These are phyloP conservation scores for Ustilago trichophora DNA, from an alignment of 1,284 basidiomycete species.

Conservation along the genomic window DNA sequence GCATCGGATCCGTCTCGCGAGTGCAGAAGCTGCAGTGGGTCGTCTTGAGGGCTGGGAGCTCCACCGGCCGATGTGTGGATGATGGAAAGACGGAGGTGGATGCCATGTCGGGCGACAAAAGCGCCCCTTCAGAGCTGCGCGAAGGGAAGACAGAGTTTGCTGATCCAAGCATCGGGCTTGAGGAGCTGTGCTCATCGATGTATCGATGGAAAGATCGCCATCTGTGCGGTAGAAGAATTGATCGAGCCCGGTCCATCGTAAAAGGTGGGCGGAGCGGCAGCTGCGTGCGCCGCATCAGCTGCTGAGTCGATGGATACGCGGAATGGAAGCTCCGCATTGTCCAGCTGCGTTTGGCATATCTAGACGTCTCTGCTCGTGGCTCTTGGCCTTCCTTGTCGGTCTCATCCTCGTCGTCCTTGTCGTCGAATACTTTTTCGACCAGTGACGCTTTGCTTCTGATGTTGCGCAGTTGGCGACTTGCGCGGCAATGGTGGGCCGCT, in stretches of 20 bases:
- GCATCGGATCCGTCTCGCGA: constrained; percentile 29
- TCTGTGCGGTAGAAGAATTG: constrained; percentile 6
- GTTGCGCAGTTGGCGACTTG: not conserved
- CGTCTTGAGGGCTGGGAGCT: constrained; percentile 5
- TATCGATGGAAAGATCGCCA: constrained; percentile 16
- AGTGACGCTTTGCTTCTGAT: constrained; percentile 27
- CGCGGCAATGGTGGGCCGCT: constrained; percentile 1
- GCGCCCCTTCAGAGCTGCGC: constrained; percentile 1
- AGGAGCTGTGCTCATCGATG: constrained; percentile 6
- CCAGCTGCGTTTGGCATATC: not conserved
- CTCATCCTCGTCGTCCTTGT: constrained; percentile 35
- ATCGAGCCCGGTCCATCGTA: constrained; percentile 31
- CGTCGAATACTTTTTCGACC: constrained; percentile 44
- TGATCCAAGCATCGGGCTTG: constrained; percentile 12
- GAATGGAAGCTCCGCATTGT: constrained; percentile 38
- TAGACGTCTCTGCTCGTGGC: not conserved
- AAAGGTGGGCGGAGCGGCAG: constrained; percentile 38
- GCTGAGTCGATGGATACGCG: constrained; percentile 55
- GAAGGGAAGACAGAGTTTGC: not conserved
- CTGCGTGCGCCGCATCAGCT: constrained; percentile 50
- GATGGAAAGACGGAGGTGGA: constrained; percentile 14
- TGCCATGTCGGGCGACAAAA: constrained; percentile 15
- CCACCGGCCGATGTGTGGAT: not conserved
- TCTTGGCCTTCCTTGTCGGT: not conserved
- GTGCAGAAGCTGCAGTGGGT: constrained; percentile 6